Percentiles rank a stretch among this genome's conserved stretches.
These are phyloP conservation scores for Cenchrus americanus DNA, from an alignment of 176 grass and related monocot species.

Conservation along the genomic window DNA sequence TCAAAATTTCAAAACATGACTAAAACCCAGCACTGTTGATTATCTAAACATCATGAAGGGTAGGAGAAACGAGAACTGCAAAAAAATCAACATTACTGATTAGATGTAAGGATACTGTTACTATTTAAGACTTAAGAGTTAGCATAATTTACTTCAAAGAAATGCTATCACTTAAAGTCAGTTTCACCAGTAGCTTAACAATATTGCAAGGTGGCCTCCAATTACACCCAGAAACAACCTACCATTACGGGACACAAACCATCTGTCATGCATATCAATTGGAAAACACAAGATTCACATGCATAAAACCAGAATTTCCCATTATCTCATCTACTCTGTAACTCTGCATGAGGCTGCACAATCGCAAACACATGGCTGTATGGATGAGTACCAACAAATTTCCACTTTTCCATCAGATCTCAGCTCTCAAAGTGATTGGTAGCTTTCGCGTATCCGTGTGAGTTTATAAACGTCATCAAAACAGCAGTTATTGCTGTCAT, in stretches of 20 bases:
- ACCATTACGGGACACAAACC: background rate
- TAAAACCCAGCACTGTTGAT: constrained; percentile 24
- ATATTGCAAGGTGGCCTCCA: background rate
- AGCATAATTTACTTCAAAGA: constrained; percentile 32
- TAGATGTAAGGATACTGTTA: constrained; percentile 36
- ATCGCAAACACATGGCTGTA: background rate
- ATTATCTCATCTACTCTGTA: constrained; percentile 2
- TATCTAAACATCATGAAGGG: constrained; percentile 47
- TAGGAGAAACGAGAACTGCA: constrained; percentile 41
- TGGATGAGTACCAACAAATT: background rate
- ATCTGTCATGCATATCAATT: background rate
- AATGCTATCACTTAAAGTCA: background rate
- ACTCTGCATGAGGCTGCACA: background rate
- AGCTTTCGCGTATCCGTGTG: background rate
- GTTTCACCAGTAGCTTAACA: background rate
- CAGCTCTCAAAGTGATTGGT: background rate
- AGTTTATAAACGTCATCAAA: background rate
- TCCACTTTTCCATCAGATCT: constrained; percentile 5
- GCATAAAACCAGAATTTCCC: background rate
- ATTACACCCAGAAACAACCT: background rate
- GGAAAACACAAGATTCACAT: constrained; percentile 6
- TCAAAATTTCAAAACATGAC: constrained; percentile 28
- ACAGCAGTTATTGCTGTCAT: no score
- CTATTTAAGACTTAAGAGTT: constrained; percentile 30
- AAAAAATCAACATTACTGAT: constrained; percentile 35